Evolutionary conservation across 495 filamentous ascomycete genomes (phyloP).

Genomic region (Penicilliopsis zonata): DNA sequence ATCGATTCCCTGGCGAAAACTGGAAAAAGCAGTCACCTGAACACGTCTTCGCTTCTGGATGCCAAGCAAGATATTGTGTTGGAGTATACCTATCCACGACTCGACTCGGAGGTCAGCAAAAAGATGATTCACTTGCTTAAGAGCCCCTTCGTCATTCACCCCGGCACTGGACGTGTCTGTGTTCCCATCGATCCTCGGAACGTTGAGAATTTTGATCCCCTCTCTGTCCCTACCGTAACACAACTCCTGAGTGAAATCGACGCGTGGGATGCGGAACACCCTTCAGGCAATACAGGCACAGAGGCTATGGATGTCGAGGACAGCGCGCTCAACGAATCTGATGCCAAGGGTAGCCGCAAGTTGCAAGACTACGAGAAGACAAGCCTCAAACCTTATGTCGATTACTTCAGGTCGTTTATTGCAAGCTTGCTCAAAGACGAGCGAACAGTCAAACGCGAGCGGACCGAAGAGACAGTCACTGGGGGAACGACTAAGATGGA

Average conservation of each 20-base stretch:
- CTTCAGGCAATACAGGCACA: constrained; percentile 13
- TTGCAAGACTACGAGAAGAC: constrained; percentile 94
- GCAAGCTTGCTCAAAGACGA: constrained; percentile 70
- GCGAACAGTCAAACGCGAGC: constrained; percentile 57
- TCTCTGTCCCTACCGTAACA: constrained; percentile 77
- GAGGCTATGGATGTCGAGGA: constrained; percentile 27
- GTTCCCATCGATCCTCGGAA: constrained; percentile 73
- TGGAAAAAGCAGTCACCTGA: constrained; percentile 51
- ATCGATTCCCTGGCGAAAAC: constrained; percentile 76
- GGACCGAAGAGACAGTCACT: constrained; percentile 42
- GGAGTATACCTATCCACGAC: constrained; percentile 95
- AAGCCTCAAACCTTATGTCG: constrained; percentile 82
- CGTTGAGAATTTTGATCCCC: constrained; percentile 73
- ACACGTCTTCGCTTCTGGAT: constrained; percentile 57
- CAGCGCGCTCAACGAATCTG: constrained; percentile 20
- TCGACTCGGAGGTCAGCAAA: constrained; percentile 93
- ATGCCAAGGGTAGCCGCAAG: constrained; percentile 30
- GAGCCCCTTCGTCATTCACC: constrained; percentile 90
- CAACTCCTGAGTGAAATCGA: constrained; percentile 73
- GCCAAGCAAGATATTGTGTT: constrained; percentile 89
- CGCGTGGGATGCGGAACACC: constrained; percentile 44
- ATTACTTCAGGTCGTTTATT: constrained; percentile 78
- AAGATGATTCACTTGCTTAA: constrained; percentile 97
- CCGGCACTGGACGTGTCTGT: constrained; percentile 85
- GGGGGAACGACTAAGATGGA: constrained; percentile 43